Evolutionary conservation across 2,329 filamentous ascomycete genomes (phyloP), one percentile per base, ranked within the genome.

Genomic region (Cytospora piceicola): DNA sequence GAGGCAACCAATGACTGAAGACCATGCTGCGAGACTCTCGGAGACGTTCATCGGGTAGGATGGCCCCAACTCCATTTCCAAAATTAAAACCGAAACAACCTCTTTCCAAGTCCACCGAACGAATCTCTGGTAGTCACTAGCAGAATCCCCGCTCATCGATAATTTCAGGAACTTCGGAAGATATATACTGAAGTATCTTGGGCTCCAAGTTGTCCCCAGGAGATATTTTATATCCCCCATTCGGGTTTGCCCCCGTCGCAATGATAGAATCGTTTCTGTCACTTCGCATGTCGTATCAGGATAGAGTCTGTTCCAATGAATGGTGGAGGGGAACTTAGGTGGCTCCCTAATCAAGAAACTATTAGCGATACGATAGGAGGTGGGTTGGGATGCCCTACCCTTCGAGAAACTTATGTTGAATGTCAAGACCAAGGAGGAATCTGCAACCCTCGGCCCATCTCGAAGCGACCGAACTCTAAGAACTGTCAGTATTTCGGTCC

Each of bases 401-500:
- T 30, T 61, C 24, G 2, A 24, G 7, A 17, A 61, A 32, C 2
- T 36, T 17, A 5, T 61, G 51, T 20, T 34, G 34, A 20, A 32
- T 55, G 34, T 61, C 59, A 15, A 46, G 51, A 3, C 46, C 17
- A 5, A 61, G n/a, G 11, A 61, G 12, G 32, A 46, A 61, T 46
- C 9, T 54, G 51, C 49, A 55, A 32, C 34, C 59, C 6, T 32
- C 27, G 3, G 59, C 24, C 59, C 59, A 61, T 61, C 34, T 61
- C 0, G 0, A 0, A 39, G 2, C 9, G 3, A 61, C 59, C 22
- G 34, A 30, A 34, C 55, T 17, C 59, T 54, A 29, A 1, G 1
- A 12, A 1, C 1, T 7, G 27, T 61, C 9, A 54, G 22, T 14
- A 29, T 15, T 5, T 15, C n/a, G 2, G 27, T 27, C 11, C 46